These are phyloP conservation scores for Malassezia caprae DNA, from an alignment of 1,284 basidiomycete species.

Conservation along the genomic window DNA sequence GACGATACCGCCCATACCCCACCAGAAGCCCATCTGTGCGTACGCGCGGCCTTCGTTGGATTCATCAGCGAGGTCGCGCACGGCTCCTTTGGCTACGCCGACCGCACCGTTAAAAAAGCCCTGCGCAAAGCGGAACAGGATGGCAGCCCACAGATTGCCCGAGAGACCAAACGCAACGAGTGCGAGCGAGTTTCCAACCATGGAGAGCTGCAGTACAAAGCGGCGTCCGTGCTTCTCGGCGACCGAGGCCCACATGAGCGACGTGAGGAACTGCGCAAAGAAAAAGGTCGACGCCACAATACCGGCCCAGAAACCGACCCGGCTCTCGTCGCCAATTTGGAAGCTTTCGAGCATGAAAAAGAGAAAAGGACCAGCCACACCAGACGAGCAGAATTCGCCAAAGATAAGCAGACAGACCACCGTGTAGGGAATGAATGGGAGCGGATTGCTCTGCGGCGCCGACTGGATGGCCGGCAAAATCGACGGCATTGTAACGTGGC, in stretches of 20 bases:
- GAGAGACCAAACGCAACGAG: slow-evolving; percentile 75
- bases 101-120: slow-evolving; percentile 91
- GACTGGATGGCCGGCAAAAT: slow-evolving; percentile 20
- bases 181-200: slow-evolving; percentile 70
- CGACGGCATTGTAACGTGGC: slow-evolving; percentile 19
- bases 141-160: slow-evolving; percentile 57
- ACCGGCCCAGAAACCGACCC: slow-evolving; percentile 46
- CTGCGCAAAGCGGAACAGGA: slow-evolving; percentile 78
- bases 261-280: slow-evolving; percentile 62
- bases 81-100: slow-evolving; percentile 72
- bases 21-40: slow-evolving; percentile 84
- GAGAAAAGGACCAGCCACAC: slow-evolving; percentile 50
- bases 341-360: slow-evolving; percentile 47
- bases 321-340: slow-evolving; percentile 38
- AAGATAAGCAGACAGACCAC: slow-evolving; percentile 45
- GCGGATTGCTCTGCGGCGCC: slow-evolving; percentile 26
- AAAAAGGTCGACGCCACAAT: slow-evolving; percentile 47
- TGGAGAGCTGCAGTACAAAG: slow-evolving; percentile 70
- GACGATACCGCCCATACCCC: slow-evolving; percentile 76
- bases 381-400: slow-evolving; percentile 61
- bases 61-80: slow-evolving; percentile 74
- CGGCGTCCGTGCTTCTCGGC: slow-evolving; percentile 83
- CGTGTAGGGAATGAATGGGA: slow-evolving; percentile 41
- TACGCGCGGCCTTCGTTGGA: slow-evolving; percentile 89
- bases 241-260: slow-evolving; percentile 80